Evolutionary conservation across 768 basidiomycete genomes (phyloP), one percentile per base, ranked within the genome.

Genomic region (Tulasnella sp.): DNA sequence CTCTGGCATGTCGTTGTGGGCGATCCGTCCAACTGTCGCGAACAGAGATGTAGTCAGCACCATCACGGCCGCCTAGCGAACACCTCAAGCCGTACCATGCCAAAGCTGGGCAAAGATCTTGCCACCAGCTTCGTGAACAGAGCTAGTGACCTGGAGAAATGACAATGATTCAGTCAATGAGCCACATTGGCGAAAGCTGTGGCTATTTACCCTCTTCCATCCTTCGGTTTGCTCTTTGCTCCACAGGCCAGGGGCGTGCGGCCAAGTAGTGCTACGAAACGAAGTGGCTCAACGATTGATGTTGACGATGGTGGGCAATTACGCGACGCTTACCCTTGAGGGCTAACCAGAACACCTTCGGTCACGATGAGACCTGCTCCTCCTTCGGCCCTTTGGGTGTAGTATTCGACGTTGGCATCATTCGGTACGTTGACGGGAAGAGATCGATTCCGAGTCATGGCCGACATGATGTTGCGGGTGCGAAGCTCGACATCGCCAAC

Each of bases 221-320:
- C 83, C 88, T 27, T 82, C 81, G 14, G 87, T 84, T 78, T 89
- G 88, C 48, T 87, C 86, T 21, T 85, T 81, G 79, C 83, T 87
- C 88, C 88, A 89, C 34, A 89, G 86, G 7, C 89, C 89, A n/a
- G 88, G 88, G 0, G 86, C 86, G 81, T 86, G 82, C 9, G 84
- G 85, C 86, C 87, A 88, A 81, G 88, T 87, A 14, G 87, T 85
- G 7, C 88, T 88, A 78, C 77, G 19, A n/a, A 48, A 21, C 14
- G 42, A 24, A 38, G 58, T 14, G 56, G 34, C 31, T 10, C 9
- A 58, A 10, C 46, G 74, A 40, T 21, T 36, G 31, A 34, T 27
- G n/a, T 14, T 21, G 42, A 6, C 44, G 24, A 74, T 0, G 34
- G 24, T 6, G 27, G 62, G 14, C 36, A 6, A n/a, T 36, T 31